Percentiles rank a stretch among this genome's conserved stretches.
Conservation (phyloP, 768 basidiomycete species). For the Hydnomerulius pinastri region DNA sequence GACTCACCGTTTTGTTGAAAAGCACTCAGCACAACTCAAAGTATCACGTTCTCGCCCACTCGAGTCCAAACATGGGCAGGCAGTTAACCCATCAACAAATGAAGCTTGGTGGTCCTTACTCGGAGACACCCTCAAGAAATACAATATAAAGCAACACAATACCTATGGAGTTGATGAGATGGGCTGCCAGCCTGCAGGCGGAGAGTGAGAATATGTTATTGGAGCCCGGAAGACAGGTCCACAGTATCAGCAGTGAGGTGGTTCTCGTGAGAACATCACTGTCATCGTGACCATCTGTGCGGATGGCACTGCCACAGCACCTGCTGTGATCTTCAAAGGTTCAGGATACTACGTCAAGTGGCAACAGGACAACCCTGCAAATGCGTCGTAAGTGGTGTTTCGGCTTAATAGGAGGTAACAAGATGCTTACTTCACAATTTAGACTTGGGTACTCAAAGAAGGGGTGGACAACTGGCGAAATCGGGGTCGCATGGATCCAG, state of each 20-base stretch:
- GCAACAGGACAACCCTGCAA: conserved; percentile 15
- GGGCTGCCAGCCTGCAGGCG: conserved; percentile 5
- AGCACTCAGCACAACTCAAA: conserved; percentile 29
- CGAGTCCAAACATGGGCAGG: conserved; percentile 35
- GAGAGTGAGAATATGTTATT: conserved; percentile 5
- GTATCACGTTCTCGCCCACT: conserved; percentile 32
- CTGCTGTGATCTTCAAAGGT: conserved; percentile 35
- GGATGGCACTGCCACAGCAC: conserved; percentile 38
- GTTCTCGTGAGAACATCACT: conserved; percentile 22
- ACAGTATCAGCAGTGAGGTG: conserved; percentile 18
- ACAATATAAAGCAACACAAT: conserved; percentile 1
- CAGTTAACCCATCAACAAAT: conserved; percentile 39
- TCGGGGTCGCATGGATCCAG: conserved; percentile 27
- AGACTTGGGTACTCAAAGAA: conserved; percentile 15
- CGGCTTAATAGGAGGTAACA: conserved; percentile 9
- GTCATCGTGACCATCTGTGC: conserved; percentile 41
- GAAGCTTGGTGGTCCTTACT: conserved; percentile 35
- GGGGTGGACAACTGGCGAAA: conserved; percentile 30
- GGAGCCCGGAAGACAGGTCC: conserved; percentile 1
- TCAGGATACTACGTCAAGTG: conserved; percentile 22
- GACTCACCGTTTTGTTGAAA: conserved; percentile 31
- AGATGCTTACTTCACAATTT: conserved; percentile 6
- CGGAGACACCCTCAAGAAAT: conserved; percentile 13
- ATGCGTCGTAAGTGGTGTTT: conserved; percentile 28
- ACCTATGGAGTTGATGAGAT: conserved; percentile 14